phyloP scores from a whole-genome alignment of 2,329 filamentous ascomycete species.

The Pseudocercospora pini-densiflorae region DNA sequence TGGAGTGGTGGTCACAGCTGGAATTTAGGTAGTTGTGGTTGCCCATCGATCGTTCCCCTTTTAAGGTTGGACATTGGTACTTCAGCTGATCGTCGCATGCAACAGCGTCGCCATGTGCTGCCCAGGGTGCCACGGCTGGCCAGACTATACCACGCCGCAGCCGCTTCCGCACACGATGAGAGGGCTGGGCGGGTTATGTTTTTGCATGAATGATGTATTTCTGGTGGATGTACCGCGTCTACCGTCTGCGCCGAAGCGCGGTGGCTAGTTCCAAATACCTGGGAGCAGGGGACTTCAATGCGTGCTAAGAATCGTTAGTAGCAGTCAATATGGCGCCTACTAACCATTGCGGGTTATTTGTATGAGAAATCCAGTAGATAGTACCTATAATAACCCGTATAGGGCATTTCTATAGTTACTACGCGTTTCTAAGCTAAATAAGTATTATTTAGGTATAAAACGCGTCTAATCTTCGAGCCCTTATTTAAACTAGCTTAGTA shows the following conservation, averaged over 20 bases:
- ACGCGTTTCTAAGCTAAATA: no score
- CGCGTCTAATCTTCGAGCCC: no score
- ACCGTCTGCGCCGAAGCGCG: background rate
- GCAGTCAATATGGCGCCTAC: no score
- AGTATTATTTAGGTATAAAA: no score
- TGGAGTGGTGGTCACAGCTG: background rate
- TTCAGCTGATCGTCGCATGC: constrained; percentile 2
- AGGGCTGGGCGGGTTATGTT: no score
- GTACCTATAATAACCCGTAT: no score
- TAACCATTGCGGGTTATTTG: no score
- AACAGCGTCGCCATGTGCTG: constrained; percentile 15
- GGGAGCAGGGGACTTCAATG: no score
- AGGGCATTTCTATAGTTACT: no score
- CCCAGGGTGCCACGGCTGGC: constrained; percentile 4
- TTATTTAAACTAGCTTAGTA: no score
- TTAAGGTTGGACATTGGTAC: constrained; percentile 1
- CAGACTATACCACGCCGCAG: background rate
- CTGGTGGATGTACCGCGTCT: background rate
- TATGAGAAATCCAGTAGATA: no score
- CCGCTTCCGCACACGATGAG: background rate
- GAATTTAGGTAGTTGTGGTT: background rate
- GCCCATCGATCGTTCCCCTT: constrained; percentile 12
- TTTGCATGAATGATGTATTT: background rate
- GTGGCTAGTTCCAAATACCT: background rate
- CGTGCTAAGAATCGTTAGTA: no score